Evolutionary conservation across 2,329 filamentous ascomycete genomes (phyloP).

Genomic region (Fusarium domesticum): DNA sequence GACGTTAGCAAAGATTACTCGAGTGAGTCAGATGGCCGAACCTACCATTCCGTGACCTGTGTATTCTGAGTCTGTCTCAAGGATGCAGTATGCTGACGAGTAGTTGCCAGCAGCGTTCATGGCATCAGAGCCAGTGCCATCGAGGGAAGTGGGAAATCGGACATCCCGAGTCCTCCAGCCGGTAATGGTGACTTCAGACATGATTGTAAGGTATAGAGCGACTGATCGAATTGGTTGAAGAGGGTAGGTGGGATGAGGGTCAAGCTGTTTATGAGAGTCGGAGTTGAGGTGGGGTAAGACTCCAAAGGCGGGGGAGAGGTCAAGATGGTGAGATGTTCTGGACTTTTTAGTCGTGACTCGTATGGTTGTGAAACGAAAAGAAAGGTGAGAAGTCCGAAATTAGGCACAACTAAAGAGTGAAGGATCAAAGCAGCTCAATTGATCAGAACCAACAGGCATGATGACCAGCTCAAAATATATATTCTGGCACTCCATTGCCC

Average conservation of each 20-base stretch:
- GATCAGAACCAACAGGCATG: constrained; percentile 3
- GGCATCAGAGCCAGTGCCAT: constrained; percentile 94
- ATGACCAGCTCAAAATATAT: constrained; percentile 21
- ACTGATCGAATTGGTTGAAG: not conserved
- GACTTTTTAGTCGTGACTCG: not conserved
- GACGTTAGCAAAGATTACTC: not conserved
- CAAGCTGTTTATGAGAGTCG: constrained; percentile 1
- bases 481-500: constrained; percentile 5
- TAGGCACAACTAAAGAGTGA: not conserved
- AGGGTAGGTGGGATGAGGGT: constrained; percentile 1
- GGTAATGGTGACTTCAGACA: constrained; percentile 64
- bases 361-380: constrained; percentile 2
- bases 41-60: constrained; percentile 75
- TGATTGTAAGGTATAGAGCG: constrained; percentile 6
- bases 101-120: constrained; percentile 96
- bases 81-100: constrained; percentile 89
- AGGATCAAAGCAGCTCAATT: constrained; percentile 9
- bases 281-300: constrained; percentile 19
- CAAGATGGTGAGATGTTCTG: constrained; percentile 1
- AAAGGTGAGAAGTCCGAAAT: not conserved
- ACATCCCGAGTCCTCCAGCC: constrained; percentile 70
- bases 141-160: constrained; percentile 84
- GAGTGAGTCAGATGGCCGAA: not conserved
- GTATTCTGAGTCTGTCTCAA: constrained; percentile 71
- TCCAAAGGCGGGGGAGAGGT: constrained; percentile 24